Base-by-base conservation (phyloP, 345 rosid species). In the Aethionema arabicum region DNA sequence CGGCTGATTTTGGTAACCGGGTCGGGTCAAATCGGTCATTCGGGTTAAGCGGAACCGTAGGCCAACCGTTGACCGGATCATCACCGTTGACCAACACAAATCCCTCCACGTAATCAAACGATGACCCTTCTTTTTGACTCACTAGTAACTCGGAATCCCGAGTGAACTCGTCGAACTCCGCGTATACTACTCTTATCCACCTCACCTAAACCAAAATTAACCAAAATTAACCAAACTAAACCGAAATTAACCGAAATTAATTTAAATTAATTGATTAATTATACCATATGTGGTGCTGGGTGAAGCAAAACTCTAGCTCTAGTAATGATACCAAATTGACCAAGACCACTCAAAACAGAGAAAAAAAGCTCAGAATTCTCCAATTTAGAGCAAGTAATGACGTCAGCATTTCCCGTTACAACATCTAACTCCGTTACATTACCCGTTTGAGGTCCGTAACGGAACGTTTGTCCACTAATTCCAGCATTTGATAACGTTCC, bases 401-500 rank as follows among this genome's bases (percentile, higher is more conserved):
- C 61, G 0, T 87, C 83, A 3, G 95, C 98, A 16, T 76, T 85
- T 10, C 98, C 98, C 0, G 93, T 89, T 0, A 89, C 88, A 32
- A 92, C 95, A 29, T 92, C 98, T 55, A 92, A 65, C 75, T 92
- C 97, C 74, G 84, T 69, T 2, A 92, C 97, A 87, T 92, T 89
- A 1, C 86, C 72, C 48, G 85, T 73, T 65, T 89, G 97, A 4
- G 97, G 98, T 30, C 98, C 98, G 72, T 72, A 79, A 76, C 85
- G 93, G 86, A 89, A 92, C 15, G 97, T 50, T 71, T 92, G 98
- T 27, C 98, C 98, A 67, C 98, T 87, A 7, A 92, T 84, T 36
- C 98, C 98, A 36, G 95, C 98, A 80, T 89, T 92, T 3, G 98
- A 92, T 49, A 92, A 51, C 55, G 98, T 92, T 54, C 98, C 98